Evolutionary conservation across 208 protist genomes (phyloP).

Genomic region (Wallacemonas sp.): DNA sequence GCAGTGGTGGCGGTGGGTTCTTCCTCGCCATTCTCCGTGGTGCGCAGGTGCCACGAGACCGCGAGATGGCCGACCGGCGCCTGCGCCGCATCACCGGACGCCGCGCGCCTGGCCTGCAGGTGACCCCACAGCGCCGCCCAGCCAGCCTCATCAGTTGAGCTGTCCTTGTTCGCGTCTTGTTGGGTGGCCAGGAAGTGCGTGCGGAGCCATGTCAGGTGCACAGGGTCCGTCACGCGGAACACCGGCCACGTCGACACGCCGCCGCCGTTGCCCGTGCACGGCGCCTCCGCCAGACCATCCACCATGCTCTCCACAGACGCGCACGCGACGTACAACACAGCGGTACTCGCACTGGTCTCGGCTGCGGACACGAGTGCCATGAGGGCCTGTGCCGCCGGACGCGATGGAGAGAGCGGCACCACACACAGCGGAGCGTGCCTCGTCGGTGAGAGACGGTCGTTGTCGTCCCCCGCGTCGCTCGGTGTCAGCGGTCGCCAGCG

Average conservation of each 20-base stretch:
- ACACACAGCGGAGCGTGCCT: background rate
- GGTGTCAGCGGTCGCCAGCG: background rate
- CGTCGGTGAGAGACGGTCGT: background rate
- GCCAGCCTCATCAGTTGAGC: background rate
- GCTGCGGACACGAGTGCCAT: background rate
- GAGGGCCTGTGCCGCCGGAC: background rate
- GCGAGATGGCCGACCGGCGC: background rate
- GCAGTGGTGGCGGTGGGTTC: too few relatives aligned
- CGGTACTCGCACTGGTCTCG: too few relatives aligned
- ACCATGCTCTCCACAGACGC: constrained; percentile 4
- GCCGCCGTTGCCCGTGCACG: background rate
- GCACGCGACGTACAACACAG: background rate
- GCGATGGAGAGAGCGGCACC: constrained; percentile 3
- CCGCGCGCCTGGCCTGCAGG: background rate
- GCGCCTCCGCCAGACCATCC: background rate
- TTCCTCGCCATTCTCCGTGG: background rate
- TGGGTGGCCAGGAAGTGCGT: too few relatives aligned
- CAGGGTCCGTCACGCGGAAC: background rate
- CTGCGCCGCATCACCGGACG: background rate
- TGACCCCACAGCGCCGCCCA: background rate
- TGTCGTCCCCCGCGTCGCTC: background rate
- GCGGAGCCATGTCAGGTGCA: background rate
- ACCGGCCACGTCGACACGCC: constrained; percentile 2
- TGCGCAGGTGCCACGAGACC: background rate
- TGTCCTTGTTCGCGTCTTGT: too few relatives aligned